A percentile compares a stretch with the other conserved stretches of the same genome.
Conservation (phyloP, 2,329 filamentous ascomycete species). For the Neonectria faginata region DNA sequence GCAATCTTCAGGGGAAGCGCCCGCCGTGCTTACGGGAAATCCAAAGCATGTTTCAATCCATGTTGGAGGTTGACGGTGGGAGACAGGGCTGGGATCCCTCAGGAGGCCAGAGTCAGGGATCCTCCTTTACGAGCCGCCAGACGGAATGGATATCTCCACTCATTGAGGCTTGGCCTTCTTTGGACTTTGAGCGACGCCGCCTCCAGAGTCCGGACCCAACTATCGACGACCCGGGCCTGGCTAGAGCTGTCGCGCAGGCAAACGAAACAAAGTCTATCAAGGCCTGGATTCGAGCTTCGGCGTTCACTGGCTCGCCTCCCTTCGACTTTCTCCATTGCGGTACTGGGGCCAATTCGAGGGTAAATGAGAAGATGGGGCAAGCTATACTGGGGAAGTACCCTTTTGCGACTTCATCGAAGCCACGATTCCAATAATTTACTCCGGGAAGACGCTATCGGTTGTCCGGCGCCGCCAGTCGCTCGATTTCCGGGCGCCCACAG, state of each 20-base stretch:
- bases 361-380: background rate
- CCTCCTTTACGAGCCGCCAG: background rate
- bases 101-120: constrained; percentile 4
- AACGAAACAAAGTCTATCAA: constrained; percentile 40
- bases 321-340: constrained; percentile 1
- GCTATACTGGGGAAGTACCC: background rate
- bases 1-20: constrained; percentile 19
- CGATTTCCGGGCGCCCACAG: background rate
- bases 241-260: constrained; percentile 26
- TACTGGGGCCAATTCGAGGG: constrained; percentile 11
- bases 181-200: constrained; percentile 16
- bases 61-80: constrained; percentile 20
- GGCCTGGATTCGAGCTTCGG: constrained; percentile 29
- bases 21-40: background rate
- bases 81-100: background rate
- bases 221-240: constrained; percentile 31
- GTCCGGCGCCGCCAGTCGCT: background rate
- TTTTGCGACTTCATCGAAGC: background rate
- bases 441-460: background rate
- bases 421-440: background rate
- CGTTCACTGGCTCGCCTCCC: constrained; percentile 5
- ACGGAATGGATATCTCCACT: constrained; percentile 9
- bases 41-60: constrained; percentile 14
- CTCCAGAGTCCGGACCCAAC: constrained; percentile 17
- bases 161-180: constrained; percentile 8